Evolutionary conservation across 2,329 filamentous ascomycete species (phyloP).

Genomic region (Aspergillus hiratsukae): DNA sequence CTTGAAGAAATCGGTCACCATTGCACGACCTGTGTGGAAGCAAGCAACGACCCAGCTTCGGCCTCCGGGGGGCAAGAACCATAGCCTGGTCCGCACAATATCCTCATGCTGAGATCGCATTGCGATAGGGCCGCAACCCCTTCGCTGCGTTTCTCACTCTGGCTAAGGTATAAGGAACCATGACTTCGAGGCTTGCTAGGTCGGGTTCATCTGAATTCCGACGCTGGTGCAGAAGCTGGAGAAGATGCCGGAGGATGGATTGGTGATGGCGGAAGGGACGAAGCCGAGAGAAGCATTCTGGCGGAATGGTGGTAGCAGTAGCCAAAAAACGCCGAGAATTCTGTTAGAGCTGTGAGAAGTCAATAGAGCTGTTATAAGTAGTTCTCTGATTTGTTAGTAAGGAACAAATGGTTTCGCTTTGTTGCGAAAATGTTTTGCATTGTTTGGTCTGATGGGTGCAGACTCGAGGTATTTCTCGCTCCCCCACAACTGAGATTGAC

Average conservation of each 20-base stretch:
- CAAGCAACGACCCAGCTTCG: slow-evolving; percentile 51
- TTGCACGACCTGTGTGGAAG: slow-evolving; percentile 56
- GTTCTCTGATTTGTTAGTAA: too few relatives aligned
- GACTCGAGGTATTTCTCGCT: neutral
- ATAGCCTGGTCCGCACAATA: slow-evolving; percentile 49
- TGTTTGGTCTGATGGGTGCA: too few relatives aligned
- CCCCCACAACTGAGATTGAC: too few relatives aligned
- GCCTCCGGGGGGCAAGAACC: slow-evolving; percentile 46
- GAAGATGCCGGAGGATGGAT: neutral
- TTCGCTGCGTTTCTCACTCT: slow-evolving; percentile 20
- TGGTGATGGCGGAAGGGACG: slow-evolving; percentile 22
- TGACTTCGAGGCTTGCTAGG: slow-evolving; percentile 30
- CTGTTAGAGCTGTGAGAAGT: neutral
- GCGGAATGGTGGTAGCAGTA: neutral
- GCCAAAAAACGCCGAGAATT: neutral
- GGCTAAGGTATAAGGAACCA: slow-evolving; percentile 41
- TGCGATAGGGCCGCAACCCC: slow-evolving; percentile 10
- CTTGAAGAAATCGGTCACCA: slow-evolving; percentile 55
- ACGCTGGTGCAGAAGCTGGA: slow-evolving; percentile 10
- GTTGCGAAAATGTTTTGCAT: too few relatives aligned
- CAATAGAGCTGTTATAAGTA: neutral
- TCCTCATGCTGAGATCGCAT: slow-evolving; percentile 55
- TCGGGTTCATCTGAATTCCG: slow-evolving; percentile 16
- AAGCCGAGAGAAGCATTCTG: slow-evolving; percentile 28
- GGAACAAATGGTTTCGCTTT: too few relatives aligned